Percentiles rank a stretch among this genome's conserved stretches.
These are phyloP conservation scores for Aspergillus eucalypticola DNA, from an alignment of 2,329 filamentous ascomycete genomes.

Conservation along the genomic window DNA sequence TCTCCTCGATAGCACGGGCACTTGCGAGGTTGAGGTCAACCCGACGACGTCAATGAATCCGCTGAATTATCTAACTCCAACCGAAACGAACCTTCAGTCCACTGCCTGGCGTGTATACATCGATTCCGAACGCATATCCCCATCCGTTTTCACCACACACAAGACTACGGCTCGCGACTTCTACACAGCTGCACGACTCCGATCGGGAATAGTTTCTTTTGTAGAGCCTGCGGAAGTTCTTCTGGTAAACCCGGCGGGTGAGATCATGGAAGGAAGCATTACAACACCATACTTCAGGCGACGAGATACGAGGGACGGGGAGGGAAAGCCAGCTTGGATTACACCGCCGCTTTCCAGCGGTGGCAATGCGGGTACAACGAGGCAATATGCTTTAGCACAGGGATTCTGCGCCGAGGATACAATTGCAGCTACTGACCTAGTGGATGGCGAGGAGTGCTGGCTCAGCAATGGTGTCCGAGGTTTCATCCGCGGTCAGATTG, in stretches of 20 bases:
- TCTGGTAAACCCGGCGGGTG: slow-evolving; percentile 63
- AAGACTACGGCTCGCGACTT: slow-evolving; percentile 76
- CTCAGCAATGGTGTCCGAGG: slow-evolving; percentile 85
- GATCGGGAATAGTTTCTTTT: slow-evolving; percentile 55
- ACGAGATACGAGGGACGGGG: slow-evolving; percentile 7
- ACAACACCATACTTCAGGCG: slow-evolving; percentile 83
- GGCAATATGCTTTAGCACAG: slow-evolving; percentile 76
- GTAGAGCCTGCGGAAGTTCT: slow-evolving; percentile 67
- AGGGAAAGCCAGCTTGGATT: slow-evolving; percentile 61
- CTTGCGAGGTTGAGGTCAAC: slow-evolving; percentile 34
- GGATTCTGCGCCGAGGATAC: slow-evolving; percentile 67
- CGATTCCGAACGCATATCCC: slow-evolving; percentile 53
- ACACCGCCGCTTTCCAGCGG: slow-evolving; percentile 77
- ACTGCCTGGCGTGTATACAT: slow-evolving; percentile 53
- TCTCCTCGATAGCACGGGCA: slow-evolving; percentile 32
- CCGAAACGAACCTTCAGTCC: slow-evolving; percentile 13
- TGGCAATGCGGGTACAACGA: slow-evolving; percentile 78
- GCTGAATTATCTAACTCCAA: slow-evolving; percentile 30
- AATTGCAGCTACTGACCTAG: slow-evolving; percentile 61
- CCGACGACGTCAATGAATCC: slow-evolving; percentile 29
- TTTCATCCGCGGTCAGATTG: slow-evolving; percentile 56
- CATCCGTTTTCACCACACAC: slow-evolving; percentile 71
- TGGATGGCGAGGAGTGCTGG: slow-evolving; percentile 78
- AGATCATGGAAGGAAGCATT: slow-evolving; percentile 82
- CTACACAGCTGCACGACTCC: slow-evolving; percentile 69